Conservation (phyloP, 306 rosid genomes). For the Aeschynomene evenia region DNA sequence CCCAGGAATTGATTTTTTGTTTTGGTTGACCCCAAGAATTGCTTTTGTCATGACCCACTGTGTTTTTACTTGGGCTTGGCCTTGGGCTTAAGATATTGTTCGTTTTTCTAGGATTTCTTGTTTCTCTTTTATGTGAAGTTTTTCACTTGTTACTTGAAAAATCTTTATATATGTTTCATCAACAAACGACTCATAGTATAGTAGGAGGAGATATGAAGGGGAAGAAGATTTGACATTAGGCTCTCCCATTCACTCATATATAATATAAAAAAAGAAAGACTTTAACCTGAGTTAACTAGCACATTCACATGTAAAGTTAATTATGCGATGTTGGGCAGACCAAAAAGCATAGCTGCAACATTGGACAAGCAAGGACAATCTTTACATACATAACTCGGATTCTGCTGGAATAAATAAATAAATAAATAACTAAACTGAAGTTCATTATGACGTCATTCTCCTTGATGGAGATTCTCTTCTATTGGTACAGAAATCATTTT, state of each 20-base stretch:
- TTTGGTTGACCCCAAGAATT: no score
- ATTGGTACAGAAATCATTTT: neutral
- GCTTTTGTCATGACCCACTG: neutral
- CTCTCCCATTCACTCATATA: neutral
- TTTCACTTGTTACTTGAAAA: no score
- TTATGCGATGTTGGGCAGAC: neutral
- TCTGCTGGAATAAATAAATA: neutral
- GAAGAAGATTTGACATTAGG: neutral
- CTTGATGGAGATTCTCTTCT: constrained; percentile 12
- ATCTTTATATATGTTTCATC: no score
- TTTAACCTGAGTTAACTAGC: neutral
- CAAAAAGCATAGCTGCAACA: neutral
- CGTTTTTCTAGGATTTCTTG: no score
- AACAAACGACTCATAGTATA: neutral
- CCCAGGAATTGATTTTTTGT: no score
- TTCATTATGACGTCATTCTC: constrained; percentile 3
- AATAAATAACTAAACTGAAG: neutral
- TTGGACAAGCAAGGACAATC: neutral
- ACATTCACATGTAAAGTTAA: neutral
- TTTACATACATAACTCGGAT: neutral
- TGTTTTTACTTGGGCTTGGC: neutral
- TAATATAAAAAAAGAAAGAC: no score
- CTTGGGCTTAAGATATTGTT: neutral
- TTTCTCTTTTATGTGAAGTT: neutral
- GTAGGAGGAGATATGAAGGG: neutral